Evolutionary conservation across 306 rosid genomes (phyloP).

Genomic region (Corylus americana): DNA sequence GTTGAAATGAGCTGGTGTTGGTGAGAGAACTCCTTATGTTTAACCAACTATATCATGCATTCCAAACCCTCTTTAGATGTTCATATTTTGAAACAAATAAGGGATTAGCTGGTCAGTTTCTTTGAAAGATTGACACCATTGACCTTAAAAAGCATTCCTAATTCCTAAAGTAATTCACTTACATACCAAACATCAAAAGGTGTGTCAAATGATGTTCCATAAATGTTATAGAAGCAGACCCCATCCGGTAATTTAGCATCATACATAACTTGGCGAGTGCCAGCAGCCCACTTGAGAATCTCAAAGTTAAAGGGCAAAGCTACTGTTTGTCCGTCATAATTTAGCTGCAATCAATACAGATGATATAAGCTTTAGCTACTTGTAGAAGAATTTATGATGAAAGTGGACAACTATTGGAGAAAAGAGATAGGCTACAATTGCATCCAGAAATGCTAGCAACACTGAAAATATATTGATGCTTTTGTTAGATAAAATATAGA

Average conservation of each 20-base stretch:
- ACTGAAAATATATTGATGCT: background rate
- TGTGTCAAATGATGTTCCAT: conserved; percentile 74
- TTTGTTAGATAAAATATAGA: background rate
- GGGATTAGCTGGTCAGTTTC: background rate
- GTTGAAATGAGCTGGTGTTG: background rate
- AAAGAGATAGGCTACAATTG: background rate
- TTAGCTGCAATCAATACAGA: conserved; percentile 55
- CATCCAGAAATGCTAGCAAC: background rate
- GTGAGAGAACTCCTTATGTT: background rate
- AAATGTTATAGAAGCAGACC: conserved; percentile 78
- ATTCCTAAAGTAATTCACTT: conserved; percentile 23
- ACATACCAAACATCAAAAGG: conserved; percentile 92
- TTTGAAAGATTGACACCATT: conserved; percentile 22
- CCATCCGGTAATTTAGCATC: conserved; percentile 75
- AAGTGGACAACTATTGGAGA: background rate
- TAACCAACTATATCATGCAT: background rate
- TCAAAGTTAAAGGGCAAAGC: conserved; percentile 74
- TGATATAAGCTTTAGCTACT: conserved; percentile 25
- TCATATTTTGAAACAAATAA: background rate
- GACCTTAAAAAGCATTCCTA: conserved; percentile 9
- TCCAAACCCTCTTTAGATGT: background rate
- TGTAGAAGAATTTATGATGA: background rate
- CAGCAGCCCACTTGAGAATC: conserved; percentile 71
- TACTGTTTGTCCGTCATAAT: conserved; percentile 56
- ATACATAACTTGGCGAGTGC: conserved; percentile 58